Conservation (phyloP, 1,284 basidiomycete species). For the Rhodotorula mucilaginosa region DNA sequence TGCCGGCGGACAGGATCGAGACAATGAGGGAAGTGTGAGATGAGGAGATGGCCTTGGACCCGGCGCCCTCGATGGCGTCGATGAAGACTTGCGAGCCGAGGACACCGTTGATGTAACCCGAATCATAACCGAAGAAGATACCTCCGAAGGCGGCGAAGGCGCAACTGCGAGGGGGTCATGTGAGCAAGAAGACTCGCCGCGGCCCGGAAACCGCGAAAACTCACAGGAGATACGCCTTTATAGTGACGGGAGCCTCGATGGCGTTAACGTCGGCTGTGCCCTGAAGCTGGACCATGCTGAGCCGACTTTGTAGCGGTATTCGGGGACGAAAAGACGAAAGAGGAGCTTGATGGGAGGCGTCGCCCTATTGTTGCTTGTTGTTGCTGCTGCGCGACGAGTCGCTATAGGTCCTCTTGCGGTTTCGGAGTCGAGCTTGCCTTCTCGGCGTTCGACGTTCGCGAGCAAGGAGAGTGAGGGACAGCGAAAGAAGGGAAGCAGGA, state of each 20-base stretch:
- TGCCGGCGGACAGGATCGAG: constrained; percentile 34
- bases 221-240: constrained; percentile 41
- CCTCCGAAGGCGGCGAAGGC: neutral
- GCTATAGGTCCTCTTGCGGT: no score
- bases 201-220: constrained; percentile 12
- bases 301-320: neutral
- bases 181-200: neutral
- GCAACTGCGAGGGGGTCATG: constrained; percentile 5
- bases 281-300: constrained; percentile 17
- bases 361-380: neutral
- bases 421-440: no score
- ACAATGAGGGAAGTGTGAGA: constrained; percentile 25
- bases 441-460: no score
- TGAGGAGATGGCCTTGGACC: constrained; percentile 15
- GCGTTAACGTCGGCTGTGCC: constrained; percentile 33
- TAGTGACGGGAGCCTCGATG: constrained; percentile 43
- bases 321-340: neutral
- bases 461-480: no score
- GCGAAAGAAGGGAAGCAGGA: neutral
- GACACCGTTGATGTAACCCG: constrained; percentile 45
- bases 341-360: neutral
- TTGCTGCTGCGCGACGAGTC: no score
- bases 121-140: constrained; percentile 18
- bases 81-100: constrained; percentile 36
- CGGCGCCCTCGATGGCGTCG: constrained; percentile 28